Base-by-base conservation (phyloP, 2,329 filamentous ascomycete genomes). In the Coniochaeta pulveracea region DNA sequence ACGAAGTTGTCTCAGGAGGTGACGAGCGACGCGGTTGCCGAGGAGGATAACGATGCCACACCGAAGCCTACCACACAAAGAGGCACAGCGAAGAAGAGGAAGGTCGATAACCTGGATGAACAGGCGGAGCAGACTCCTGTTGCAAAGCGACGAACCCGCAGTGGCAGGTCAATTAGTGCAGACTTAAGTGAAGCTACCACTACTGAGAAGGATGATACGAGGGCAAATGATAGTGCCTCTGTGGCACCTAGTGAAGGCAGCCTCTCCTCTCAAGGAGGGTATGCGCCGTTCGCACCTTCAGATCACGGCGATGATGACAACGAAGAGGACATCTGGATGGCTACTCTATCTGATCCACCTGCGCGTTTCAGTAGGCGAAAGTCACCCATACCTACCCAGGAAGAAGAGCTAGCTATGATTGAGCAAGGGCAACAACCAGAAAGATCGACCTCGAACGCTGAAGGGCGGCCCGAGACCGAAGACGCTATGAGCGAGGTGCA, bases 291-390 rank as follows among this genome's bases (percentile, higher is more conserved):
- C 5, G 16, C 30, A 9, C 19, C 34, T 4, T 35, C 34, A 10
- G 26, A 27, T 26, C 22, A 29, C 11, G 29, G 42, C n/a, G 39
- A 30, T n/a, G 39, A 36, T n/a, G 33, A 37, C 3, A 18, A 24
- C 10, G 34, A 38, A 14, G 60, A 60, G 0, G 63, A 67, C 42
- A 57, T 66, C 14, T 67, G 63, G 63, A 58, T 66, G 45, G 54
- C 54, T 18, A 58, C 57, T 6, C 27, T 61, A 23, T 57, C 56
- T 1, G 50, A 63, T 25, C 48, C 57, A 0, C 60, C 60, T 7
- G 10, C 18, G 10, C 28, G 22, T 6, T 5, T 25, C 7, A 18
- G 12, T 18, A 25, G 21, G 14, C 11, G 28, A 14, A 7, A 31
- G 18, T 31, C 19, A 19, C 6, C 28, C 7, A 19, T 21, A n/a